Evolutionary conservation across 106 monocot species (phyloP).

Genomic region (Platanthera zijinensis): DNA sequence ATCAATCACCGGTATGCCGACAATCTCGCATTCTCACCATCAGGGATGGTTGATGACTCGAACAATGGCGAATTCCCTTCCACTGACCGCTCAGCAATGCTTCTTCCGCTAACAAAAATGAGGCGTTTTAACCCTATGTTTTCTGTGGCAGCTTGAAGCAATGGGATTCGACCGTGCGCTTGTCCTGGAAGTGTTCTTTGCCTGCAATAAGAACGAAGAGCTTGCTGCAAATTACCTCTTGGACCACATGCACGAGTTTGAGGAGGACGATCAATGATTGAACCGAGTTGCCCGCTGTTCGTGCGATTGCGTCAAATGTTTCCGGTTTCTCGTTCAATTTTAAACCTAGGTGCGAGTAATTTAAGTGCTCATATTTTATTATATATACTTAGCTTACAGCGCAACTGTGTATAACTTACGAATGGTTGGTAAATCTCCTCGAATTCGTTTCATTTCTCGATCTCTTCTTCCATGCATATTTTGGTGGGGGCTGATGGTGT

Average conservation of each 20-base stretch:
- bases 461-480: too few species aligned
- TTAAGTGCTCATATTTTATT: not conserved
- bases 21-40: too few species aligned
- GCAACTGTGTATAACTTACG: not conserved
- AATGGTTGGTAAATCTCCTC: not conserved
- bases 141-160: constrained; percentile 48
- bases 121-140: not conserved
- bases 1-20: too few species aligned
- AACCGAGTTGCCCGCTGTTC: not conserved
- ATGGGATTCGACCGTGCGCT: constrained; percentile 69
- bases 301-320: not conserved
- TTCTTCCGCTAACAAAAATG: too few species aligned
- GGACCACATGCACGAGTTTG: constrained; percentile 78
- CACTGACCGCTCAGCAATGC: too few species aligned
- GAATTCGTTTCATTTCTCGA: too few species aligned
- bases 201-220: constrained; percentile 82
- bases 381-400: not conserved
- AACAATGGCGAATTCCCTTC: too few species aligned
- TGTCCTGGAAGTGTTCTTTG: constrained; percentile 68
- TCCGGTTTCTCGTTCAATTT: not conserved
- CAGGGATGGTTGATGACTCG: too few species aligned
- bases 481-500: too few species aligned
- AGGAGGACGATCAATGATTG: constrained; percentile 17
- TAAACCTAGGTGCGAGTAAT: not conserved
- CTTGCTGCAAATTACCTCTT: constrained; percentile 75